phyloP scores from a whole-genome alignment of 148 eudicot species.

The Rheum nobile region DNA sequence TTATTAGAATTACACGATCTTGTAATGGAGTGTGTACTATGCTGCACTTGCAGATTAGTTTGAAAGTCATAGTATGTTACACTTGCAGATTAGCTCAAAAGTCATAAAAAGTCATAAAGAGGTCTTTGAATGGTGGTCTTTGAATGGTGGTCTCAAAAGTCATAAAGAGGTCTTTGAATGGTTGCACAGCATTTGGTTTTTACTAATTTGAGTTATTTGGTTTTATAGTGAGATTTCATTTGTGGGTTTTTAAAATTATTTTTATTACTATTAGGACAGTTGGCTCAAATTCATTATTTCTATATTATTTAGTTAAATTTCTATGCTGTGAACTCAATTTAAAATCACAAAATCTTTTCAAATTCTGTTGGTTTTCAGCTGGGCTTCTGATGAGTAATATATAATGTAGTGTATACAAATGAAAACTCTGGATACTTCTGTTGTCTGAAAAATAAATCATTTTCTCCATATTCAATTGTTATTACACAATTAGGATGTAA shows the following conservation, averaged over 20 bases:
- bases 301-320: neutral
- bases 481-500: neutral
- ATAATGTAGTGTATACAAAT: neutral
- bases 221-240: neutral
- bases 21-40: neutral
- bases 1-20: neutral
- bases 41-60: neutral
- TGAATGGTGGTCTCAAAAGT: no score
- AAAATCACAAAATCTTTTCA: neutral
- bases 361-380: neutral
- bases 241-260: neutral
- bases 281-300: neutral
- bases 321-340: neutral
- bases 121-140: no score
- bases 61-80: neutral
- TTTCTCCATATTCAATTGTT: neutral
- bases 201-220: neutral
- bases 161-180: no score
- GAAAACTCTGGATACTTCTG: neutral
- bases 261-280: neutral
- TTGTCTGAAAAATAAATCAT: neutral
- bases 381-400: neutral
- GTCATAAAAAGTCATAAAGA: no score
- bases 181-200: neutral
- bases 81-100: no score